Evolutionary conservation across 345 rosid genomes (phyloP).

Genomic region (Mercurialis annua): DNA sequence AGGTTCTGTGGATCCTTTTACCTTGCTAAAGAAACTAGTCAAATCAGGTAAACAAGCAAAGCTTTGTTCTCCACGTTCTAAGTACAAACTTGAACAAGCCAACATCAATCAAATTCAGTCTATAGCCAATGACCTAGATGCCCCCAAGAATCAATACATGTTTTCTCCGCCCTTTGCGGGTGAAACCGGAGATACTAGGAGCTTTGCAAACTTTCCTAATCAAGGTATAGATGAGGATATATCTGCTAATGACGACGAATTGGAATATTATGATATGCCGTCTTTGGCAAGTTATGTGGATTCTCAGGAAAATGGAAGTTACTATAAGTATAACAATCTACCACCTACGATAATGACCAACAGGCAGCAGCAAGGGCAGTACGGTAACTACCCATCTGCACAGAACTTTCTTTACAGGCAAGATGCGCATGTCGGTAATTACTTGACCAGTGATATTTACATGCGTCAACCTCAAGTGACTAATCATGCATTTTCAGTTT

Average conservation of each 20-base stretch:
- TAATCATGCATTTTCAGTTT: conserved; percentile 7
- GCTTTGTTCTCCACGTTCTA: conserved; percentile 34
- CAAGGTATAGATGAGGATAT: conserved; percentile 15
- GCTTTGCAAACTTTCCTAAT: conserved; percentile 14
- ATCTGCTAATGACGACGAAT: not conserved
- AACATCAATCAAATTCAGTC: conserved; percentile 10
- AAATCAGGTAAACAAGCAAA: conserved; percentile 62
- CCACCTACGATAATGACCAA: conserved; percentile 16
- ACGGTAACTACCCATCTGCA: conserved; percentile 21
- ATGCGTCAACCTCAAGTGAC: conserved; percentile 18
- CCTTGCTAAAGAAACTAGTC: conserved; percentile 45
- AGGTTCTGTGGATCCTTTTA: conserved; percentile 49
- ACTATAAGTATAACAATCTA: conserved; percentile 7
- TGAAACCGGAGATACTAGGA: conserved; percentile 13
- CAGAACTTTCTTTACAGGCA: conserved; percentile 16
- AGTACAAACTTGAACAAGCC: conserved; percentile 18
- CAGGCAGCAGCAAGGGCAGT: conserved; percentile 17
- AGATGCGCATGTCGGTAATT: conserved; percentile 1
- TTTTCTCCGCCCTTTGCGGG: conserved; percentile 25
- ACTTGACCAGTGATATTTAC: conserved; percentile 13
- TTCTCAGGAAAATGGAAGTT: conserved; percentile 15
- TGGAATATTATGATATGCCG: conserved; percentile 7
- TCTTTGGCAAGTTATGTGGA: conserved; percentile 11
- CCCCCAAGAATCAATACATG: conserved; percentile 14
- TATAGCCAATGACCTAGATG: conserved; percentile 14